A percentile compares a stretch with the other conserved stretches of the same genome.
Conservation (phyloP, 805 yeast genomes). For the Myxozyma monticola region DNA sequence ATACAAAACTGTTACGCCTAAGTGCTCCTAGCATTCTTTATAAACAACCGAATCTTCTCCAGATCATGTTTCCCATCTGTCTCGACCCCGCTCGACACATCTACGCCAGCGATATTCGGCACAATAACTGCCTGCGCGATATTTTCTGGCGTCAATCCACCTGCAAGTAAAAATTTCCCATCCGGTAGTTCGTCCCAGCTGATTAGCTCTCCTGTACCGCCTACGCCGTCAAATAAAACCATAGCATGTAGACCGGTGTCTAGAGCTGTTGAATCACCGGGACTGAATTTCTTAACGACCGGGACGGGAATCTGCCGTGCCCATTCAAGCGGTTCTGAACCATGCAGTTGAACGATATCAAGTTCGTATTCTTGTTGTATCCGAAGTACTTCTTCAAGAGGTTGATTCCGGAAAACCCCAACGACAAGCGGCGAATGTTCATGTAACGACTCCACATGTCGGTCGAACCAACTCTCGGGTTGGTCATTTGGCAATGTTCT, state of each 20-base stretch:
- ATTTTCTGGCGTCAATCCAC: slow-evolving; percentile 81
- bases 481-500: neutral
- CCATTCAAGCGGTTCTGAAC: slow-evolving; percentile 60
- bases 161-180: slow-evolving; percentile 68
- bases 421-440: slow-evolving; percentile 61
- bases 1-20: neutral
- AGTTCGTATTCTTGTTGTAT: slow-evolving; percentile 48
- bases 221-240: slow-evolving; percentile 72
- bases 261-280: slow-evolving; percentile 44
- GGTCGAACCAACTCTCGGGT: slow-evolving; percentile 20
- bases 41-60: slow-evolving; percentile 59
- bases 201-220: slow-evolving; percentile 85
- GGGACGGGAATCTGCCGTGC: slow-evolving; percentile 50
- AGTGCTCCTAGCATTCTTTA: slow-evolving; percentile 37
- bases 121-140: slow-evolving; percentile 54
- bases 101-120: slow-evolving; percentile 78
- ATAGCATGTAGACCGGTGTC: slow-evolving; percentile 48
- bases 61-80: slow-evolving; percentile 71
- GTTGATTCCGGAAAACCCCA: slow-evolving; percentile 88
- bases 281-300: slow-evolving; percentile 71
- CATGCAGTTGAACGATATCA: slow-evolving; percentile 89
- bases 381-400: slow-evolving; percentile 57
- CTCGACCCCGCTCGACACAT: slow-evolving; percentile 95
- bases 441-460: slow-evolving; percentile 12
- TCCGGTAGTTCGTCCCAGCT: slow-evolving; percentile 63